phyloP scores from a whole-genome alignment of 345 rosid species.

The Murraya koenigii region DNA sequence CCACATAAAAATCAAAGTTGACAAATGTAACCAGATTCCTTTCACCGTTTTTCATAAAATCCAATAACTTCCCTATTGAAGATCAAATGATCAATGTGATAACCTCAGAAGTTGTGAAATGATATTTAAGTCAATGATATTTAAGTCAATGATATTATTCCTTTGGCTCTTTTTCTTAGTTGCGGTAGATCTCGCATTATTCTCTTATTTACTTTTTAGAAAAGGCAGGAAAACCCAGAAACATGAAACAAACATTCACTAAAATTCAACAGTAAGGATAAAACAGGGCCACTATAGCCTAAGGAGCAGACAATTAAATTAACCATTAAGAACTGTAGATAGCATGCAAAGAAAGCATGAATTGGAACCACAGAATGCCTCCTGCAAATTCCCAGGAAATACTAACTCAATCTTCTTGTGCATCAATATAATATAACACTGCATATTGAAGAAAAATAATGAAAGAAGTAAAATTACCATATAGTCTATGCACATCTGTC shows the following conservation, averaged over 20 bases:
- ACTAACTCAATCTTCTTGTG: neutral
- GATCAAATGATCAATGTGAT: neutral
- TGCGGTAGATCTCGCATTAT: neutral
- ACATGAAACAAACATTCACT: neutral
- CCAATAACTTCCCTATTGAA: neutral
- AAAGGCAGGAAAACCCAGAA: neutral
- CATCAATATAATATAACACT: neutral
- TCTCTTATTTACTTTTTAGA: neutral
- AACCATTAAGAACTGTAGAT: neutral
- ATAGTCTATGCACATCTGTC: conserved; percentile 97
- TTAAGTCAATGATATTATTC: too few species aligned
- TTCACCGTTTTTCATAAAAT: neutral
- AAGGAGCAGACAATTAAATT: neutral
- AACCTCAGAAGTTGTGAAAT: neutral
- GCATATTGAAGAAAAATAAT: neutral
- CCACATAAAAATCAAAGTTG: neutral
- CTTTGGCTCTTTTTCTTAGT: neutral
- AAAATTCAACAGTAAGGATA: neutral
- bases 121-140: neutral
- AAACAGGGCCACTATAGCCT: neutral
- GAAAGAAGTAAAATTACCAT: conserved; percentile 53
- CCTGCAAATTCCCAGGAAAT: neutral
- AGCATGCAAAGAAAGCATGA: neutral
- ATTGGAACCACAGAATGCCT: neutral
- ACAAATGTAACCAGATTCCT: neutral